These are phyloP conservation scores for Penicillium sp. DNA, from an alignment of 2,329 filamentous ascomycete species.

Conservation along the genomic window DNA sequence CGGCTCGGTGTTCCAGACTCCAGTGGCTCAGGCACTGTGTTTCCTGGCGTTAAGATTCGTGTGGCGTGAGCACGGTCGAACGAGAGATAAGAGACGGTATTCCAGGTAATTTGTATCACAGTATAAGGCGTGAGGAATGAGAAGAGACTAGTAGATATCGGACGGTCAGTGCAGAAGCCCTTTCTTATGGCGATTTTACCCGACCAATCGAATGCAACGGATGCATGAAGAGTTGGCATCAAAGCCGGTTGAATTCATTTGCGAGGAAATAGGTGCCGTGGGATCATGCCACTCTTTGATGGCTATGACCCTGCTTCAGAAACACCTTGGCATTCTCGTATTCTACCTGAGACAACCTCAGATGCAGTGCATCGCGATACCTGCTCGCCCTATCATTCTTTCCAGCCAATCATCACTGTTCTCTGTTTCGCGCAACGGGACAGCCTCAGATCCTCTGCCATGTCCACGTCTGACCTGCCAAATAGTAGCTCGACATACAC, in stretches of 20 bases:
- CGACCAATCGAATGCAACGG: neutral
- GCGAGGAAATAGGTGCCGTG: neutral
- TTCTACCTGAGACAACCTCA: slow-evolving; percentile 11
- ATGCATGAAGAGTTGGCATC: neutral
- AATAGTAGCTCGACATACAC: neutral
- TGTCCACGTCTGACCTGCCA: neutral
- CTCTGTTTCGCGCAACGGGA: neutral
- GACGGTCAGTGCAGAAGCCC: neutral
- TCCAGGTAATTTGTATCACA: too few relatives aligned
- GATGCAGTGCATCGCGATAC: neutral
- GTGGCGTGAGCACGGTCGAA: neutral
- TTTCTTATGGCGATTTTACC: neutral
- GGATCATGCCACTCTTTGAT: neutral
- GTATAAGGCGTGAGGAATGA: too few relatives aligned
- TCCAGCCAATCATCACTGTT: neutral
- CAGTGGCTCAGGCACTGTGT: neutral
- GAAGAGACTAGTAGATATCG: neutral
- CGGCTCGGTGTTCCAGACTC: neutral
- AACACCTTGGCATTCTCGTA: slow-evolving; percentile 3
- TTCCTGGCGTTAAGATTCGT: neutral
- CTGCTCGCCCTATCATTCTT: neutral
- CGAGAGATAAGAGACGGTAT: neutral
- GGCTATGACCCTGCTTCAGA: neutral
- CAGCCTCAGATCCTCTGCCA: neutral
- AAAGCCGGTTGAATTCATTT: neutral